These are phyloP conservation scores for Teunomyces tritomae DNA, from an alignment of 805 yeast genomes.

Conservation along the genomic window DNA sequence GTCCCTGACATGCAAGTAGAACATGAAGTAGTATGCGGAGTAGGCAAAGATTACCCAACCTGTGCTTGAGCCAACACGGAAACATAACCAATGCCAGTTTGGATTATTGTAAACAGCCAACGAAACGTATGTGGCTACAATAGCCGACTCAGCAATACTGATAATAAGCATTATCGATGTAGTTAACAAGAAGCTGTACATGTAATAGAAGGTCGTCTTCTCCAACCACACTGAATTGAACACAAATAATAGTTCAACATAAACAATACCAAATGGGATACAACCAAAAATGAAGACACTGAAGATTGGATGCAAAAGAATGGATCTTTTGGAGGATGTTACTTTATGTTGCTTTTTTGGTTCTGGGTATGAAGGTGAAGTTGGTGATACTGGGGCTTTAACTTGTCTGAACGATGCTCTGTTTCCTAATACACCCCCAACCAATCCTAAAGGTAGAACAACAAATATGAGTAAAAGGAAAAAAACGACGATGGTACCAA, in stretches of 20 bases:
- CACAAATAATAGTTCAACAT: constrained; percentile 70
- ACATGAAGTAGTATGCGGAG: constrained; percentile 62
- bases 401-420: constrained; percentile 9
- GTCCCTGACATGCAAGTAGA: constrained; percentile 59
- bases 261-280: constrained; percentile 77
- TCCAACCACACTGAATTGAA: constrained; percentile 79
- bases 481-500: constrained; percentile 65
- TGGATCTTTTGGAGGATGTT: neutral
- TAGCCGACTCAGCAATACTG: constrained; percentile 67
- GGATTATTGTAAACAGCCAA: constrained; percentile 53
- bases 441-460: constrained; percentile 70
- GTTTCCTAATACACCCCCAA: constrained; percentile 66
- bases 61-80: constrained; percentile 64
- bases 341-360: neutral
- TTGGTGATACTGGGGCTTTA: constrained; percentile 1
- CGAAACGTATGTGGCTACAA: constrained; percentile 65
- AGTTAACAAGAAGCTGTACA: constrained; percentile 72
- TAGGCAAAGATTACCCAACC: constrained; percentile 70
- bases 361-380: constrained; percentile 4
- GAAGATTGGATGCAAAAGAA: constrained; percentile 19
- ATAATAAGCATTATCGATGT: constrained; percentile 58
- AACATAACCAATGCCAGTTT: constrained; percentile 84
- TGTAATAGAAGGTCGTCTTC: constrained; percentile 72
- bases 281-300: constrained; percentile 57
- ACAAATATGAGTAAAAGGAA: constrained; percentile 58